phyloP scores from a whole-genome alignment of 805 yeast species.

The Ogataea saltuana region DNA sequence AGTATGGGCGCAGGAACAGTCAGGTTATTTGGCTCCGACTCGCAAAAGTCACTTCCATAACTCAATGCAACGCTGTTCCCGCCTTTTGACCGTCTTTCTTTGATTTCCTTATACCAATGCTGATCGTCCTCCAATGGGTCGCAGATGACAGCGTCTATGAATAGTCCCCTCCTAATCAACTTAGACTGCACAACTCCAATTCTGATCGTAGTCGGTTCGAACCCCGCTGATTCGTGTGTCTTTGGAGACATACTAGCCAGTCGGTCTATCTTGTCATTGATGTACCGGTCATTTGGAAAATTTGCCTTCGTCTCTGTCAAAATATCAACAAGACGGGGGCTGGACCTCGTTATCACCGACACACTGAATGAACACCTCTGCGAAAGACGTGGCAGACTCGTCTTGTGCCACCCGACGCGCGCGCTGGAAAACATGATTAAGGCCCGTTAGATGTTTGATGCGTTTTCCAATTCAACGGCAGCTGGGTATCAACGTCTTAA shows the following conservation, averaged over 20 bases:
- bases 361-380: constrained; percentile 1
- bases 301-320: constrained; percentile 16
- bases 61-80: constrained; percentile 17
- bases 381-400: neutral
- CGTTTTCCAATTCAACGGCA: too few relatives aligned
- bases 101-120: constrained; percentile 19
- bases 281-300: constrained; percentile 15
- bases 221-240: constrained; percentile 5
- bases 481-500: too few relatives aligned
- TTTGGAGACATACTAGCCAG: constrained; percentile 20
- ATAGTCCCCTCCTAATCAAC: constrained; percentile 21
- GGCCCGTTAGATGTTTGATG: neutral
- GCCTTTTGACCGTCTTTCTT: constrained; percentile 6
- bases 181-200: constrained; percentile 33
- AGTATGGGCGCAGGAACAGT: constrained; percentile 34
- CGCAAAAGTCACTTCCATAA: constrained; percentile 14
- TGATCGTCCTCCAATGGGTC: constrained; percentile 35
- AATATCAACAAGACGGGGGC: constrained; percentile 4
- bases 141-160: constrained; percentile 29
- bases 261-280: constrained; percentile 19
- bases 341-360: constrained; percentile 4
- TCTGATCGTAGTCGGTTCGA: constrained; percentile 27
- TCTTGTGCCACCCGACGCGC: neutral
- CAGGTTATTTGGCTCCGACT: constrained; percentile 15
- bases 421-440: constrained; percentile 2